These are phyloP conservation scores for Pezicula carpinea DNA, from an alignment of 2,329 filamentous ascomycete species.

Conservation along the genomic window DNA sequence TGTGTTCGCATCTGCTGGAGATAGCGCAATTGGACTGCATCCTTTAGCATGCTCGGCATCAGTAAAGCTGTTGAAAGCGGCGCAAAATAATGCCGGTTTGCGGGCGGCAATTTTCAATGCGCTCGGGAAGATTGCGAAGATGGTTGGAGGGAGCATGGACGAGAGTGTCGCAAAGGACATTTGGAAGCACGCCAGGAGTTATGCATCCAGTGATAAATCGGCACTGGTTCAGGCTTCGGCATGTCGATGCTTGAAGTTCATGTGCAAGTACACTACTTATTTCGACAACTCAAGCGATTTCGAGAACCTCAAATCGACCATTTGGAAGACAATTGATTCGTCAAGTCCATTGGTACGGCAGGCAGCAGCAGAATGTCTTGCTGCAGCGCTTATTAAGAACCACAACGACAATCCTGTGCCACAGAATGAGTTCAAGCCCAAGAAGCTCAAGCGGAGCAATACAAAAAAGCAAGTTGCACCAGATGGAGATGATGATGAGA, in stretches of 20 bases:
- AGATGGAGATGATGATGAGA: slow-evolving; percentile 73
- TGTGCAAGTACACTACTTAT: slow-evolving; percentile 69
- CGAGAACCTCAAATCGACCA: slow-evolving; percentile 74
- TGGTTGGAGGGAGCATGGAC: slow-evolving; percentile 74
- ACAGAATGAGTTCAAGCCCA: slow-evolving; percentile 52
- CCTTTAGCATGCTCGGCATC: slow-evolving; percentile 67
- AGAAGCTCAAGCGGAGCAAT: slow-evolving; percentile 70
- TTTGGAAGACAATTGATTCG: slow-evolving; percentile 86
- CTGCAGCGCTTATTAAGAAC: slow-evolving; percentile 75
- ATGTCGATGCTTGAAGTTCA: slow-evolving; percentile 71
- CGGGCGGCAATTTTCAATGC: slow-evolving; percentile 73
- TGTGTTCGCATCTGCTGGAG: slow-evolving; percentile 86
- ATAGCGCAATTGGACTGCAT: slow-evolving; percentile 83
- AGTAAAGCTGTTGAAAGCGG: slow-evolving; percentile 74
- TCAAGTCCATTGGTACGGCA: slow-evolving; percentile 70
- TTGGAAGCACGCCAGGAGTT: slow-evolving; percentile 84
- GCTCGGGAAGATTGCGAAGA: slow-evolving; percentile 69
- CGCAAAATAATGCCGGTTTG: slow-evolving; percentile 75
- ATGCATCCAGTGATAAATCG: slow-evolving; percentile 76
- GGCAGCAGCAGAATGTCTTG: slow-evolving; percentile 80
- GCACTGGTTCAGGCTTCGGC: slow-evolving; percentile 73
- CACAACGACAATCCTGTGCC: slow-evolving; percentile 59
- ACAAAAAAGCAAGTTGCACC: slow-evolving; percentile 41
- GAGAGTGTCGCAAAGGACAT: slow-evolving; percentile 82
- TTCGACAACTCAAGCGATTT: slow-evolving; percentile 90